These are phyloP conservation scores for Suaeda aralocaspica DNA, from an alignment of 148 eudicot genomes.

Conservation along the genomic window DNA sequence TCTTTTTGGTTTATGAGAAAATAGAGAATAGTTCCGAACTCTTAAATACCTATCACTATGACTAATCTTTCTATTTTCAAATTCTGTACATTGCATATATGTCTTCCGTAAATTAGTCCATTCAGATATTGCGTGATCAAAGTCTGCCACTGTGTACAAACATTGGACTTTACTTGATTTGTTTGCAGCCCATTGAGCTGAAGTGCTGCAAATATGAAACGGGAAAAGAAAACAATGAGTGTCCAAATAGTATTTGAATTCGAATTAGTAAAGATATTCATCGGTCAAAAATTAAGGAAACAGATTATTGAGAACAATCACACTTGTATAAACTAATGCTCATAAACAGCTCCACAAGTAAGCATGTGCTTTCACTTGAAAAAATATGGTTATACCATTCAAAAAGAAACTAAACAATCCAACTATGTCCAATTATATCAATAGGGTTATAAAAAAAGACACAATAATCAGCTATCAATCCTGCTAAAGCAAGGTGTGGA, in stretches of 20 bases:
- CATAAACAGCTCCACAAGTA: no score
- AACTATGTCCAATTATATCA: no score
- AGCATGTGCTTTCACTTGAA: no score
- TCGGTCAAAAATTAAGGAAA: background rate
- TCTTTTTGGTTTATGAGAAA: conserved; percentile 40
- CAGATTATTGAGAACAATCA: background rate
- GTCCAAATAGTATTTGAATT: background rate
- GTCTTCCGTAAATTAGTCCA: conserved; percentile 39
- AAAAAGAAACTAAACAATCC: no score
- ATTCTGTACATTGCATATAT: conserved; percentile 38
- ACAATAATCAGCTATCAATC: no score
- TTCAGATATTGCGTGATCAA: conserved; percentile 34
- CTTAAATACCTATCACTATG: conserved; percentile 32
- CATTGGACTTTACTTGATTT: conserved; percentile 34
- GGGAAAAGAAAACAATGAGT: conserved; percentile 16
- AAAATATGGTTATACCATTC: no score
- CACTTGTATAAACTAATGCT: no score
- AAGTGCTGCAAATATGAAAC: conserved; percentile 52
- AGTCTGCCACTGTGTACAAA: conserved; percentile 35
- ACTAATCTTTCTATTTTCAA: conserved; percentile 33
- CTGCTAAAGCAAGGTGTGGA: no score
- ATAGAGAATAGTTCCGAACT: conserved; percentile 31
- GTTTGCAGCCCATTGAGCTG: conserved; percentile 46
- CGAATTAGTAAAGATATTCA: background rate
- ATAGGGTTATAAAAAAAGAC: no score